Base-by-base conservation (phyloP, 306 rosid genomes). In the Casuarina glauca region DNA sequence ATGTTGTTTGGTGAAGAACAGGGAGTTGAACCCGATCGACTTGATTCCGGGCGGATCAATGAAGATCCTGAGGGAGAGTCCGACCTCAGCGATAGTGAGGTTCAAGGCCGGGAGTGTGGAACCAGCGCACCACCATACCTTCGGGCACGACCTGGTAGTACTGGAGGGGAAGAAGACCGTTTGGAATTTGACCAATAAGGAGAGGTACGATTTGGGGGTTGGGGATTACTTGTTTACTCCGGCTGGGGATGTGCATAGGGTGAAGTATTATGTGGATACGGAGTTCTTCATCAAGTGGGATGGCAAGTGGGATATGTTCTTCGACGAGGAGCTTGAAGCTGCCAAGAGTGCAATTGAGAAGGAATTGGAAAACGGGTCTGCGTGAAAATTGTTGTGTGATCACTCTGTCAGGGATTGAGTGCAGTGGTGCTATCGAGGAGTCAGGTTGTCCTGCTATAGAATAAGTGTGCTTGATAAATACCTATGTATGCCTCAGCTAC, bases 211-310 rank as follows among this genome's bases (percentile, higher is more conserved):
- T 82, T 76, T 94, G 41, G 75, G 69, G 19, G 89, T 85, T 53
- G 98, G 97, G 7, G 97, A 94, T 86, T 94, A 45, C 70, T 62
- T 94, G 79, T 91, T 90, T 39, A 94, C 98, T 41, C 98, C 97
- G 0, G 90, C 89, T 1, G 88, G 90, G 10, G 98, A 91, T 80
- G 94, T 91, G 58, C 98, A 93, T 48, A 76, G 97, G 43, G 98
- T 94, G 6, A 87, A 86, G 79, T 94, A 91, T 71, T 60, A 89
- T 2, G 96, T 87, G 49, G 97, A 90, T 12, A 91, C 98, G 4
- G 84, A 91, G 79, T 94, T 94, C 32, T 94, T 94, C 81, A 94
- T 94, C 69, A 94, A 86, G 78, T 94, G 98, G 98, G 98, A 94
- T 82, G 97, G 98, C 0, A 89, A 88, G 2, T 94, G 97, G 98